Conservation (phyloP, 306 rosid genomes). For the Lotus japonicus region DNA sequence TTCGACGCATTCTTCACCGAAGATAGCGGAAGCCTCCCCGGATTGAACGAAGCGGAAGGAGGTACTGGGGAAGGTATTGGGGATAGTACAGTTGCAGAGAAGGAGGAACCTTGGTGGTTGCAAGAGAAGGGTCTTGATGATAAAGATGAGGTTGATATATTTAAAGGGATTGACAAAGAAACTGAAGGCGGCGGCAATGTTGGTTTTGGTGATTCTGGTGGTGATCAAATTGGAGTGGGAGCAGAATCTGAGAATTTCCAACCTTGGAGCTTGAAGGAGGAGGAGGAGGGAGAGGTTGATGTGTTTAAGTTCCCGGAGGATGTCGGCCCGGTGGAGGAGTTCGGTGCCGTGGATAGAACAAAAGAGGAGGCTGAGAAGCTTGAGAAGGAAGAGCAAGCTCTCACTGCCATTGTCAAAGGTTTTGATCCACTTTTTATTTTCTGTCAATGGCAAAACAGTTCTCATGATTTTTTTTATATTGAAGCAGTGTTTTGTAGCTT, state of each 20-base stretch:
- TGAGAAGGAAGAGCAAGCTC: conserved; percentile 58
- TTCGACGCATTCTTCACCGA: conserved; percentile 39
- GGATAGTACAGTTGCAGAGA: not conserved
- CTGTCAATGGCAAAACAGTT: not conserved
- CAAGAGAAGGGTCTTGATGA: conserved; percentile 31
- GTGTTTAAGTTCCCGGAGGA: conserved; percentile 39
- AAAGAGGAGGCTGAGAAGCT: conserved; percentile 37
- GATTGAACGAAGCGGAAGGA: conserved; percentile 1
- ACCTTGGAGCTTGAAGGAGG: conserved; percentile 59
- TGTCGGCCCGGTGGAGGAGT: conserved; percentile 6
- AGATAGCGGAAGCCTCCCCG: conserved; percentile 25
- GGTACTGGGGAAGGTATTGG: not conserved
- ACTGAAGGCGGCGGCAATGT: not conserved
- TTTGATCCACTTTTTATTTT: not conserved
- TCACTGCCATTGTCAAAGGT: conserved; percentile 64
- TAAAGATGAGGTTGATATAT: conserved; percentile 35
- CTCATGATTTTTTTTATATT: not conserved
- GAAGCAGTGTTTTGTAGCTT: no score
- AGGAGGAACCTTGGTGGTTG: conserved; percentile 36
- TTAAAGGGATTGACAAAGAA: conserved; percentile 28
- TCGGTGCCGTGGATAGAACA: conserved; percentile 14
- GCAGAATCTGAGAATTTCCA: conserved; percentile 9
- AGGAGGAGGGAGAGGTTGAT: conserved; percentile 40
- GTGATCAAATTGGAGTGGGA: conserved; percentile 24
- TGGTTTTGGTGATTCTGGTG: conserved; percentile 12